Base-by-base conservation (phyloP, 2,329 filamentous ascomycete genomes). In the Clonostachys solani region DNA sequence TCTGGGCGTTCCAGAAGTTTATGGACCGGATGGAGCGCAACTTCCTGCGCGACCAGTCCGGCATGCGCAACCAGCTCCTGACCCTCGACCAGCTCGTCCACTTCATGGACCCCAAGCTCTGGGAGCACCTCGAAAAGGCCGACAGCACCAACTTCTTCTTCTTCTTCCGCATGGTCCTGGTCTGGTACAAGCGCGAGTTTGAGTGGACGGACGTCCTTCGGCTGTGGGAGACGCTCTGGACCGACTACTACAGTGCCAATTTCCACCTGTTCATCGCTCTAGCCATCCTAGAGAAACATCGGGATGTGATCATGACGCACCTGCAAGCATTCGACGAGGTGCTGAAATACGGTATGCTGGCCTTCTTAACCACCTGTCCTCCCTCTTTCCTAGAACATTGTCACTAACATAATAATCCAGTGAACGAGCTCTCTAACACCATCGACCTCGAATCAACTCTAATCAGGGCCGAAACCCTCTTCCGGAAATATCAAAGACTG, bases 131-230 rank as follows among this genome's bases (percentile, higher is more conserved):
- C 0, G 83, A 95, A 64, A 84, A 81, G 15, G 89, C 92, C 17
- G 95, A 99, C 59, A 95, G 88, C 60, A 99, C 94, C 19, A 99
- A 99, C 65, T 99, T 99, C 68, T 99, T 99, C 70, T 99, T 99
- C 74, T 97, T 99, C 75, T 99, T 97, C 81, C 88, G 94, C 50
- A 97, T 97, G 94, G 77, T 99, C 34, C 77, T 99, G 2, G 94
- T 99, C 10, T 99, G 94, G 94, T 99, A 94, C 68, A 99, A 99
- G 74, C 86, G 94, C 43, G 94, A 99, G 67, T 99, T 99, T 58
- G 80, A 83, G 55, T 99, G 92, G 89, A 65, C 78, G 43, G 91
- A 97, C 60, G 83, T 96, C 12, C 72, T 97, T 34, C 81, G 88
- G 16, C 72, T 99, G 5, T 99, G 94, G 94, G 94, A 99, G 66